phyloP scores from a whole-genome alignment of 1,284 basidiomycete genomes.

The Puccinia novopanici region DNA sequence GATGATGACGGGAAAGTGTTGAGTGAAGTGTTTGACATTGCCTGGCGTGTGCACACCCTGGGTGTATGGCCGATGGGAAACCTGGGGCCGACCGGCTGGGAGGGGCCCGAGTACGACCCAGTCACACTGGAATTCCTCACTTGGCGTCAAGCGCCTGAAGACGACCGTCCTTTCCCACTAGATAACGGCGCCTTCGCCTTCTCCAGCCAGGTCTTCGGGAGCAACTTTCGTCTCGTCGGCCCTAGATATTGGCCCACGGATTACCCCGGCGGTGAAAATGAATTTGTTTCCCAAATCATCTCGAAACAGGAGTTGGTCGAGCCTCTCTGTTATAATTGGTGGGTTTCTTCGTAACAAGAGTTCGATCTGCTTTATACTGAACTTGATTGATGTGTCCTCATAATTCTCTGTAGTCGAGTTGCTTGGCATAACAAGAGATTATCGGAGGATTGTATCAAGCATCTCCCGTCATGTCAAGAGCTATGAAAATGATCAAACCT shows the following conservation, averaged over 20 bases:
- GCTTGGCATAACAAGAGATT: constrained; percentile 44
- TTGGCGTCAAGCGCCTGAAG: constrained; percentile 23
- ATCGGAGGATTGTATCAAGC: constrained; percentile 28
- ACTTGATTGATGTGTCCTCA: neutral
- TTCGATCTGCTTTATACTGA: no score
- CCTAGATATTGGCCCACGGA: constrained; percentile 46
- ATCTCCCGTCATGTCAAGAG: constrained; percentile 30
- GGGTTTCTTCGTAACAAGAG: neutral
- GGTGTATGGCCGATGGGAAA: constrained; percentile 52
- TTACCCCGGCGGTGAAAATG: constrained; percentile 42
- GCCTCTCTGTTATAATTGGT: constrained; percentile 48
- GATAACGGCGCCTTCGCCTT: constrained; percentile 47
- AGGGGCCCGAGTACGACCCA: constrained; percentile 47
- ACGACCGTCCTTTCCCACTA: constrained; percentile 32
- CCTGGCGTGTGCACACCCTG: constrained; percentile 45
- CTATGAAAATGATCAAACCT: neutral
- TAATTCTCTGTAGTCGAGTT: constrained; percentile 4
- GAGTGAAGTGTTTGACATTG: constrained; percentile 35
- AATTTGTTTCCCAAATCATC: constrained; percentile 39
- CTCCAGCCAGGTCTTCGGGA: constrained; percentile 31
- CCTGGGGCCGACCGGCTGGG: constrained; percentile 48
- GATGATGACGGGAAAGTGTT: constrained; percentile 40
- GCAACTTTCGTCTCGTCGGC: constrained; percentile 26
- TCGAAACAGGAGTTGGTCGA: constrained; percentile 27
- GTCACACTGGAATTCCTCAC: constrained; percentile 30